Evolutionary conservation across 805 yeast species (phyloP).

Genomic region (Ogataea salicorniae): DNA sequence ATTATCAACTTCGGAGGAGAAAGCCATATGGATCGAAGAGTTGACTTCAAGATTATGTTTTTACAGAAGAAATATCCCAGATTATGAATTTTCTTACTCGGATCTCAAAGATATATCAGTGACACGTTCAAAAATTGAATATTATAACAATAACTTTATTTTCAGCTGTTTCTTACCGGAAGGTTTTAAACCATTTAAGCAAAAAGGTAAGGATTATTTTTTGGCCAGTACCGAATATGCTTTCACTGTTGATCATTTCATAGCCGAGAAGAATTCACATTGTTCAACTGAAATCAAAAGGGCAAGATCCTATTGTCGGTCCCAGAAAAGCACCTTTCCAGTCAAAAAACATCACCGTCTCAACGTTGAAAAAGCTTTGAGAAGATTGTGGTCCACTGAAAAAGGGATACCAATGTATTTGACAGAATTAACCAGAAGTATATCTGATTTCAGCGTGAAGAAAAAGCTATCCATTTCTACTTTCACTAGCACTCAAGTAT

Average conservation of each 20-base stretch:
- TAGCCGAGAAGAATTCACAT: conserved; percentile 5
- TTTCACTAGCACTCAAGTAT: background rate
- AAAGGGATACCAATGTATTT: conserved; percentile 9
- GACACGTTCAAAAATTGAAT: background rate
- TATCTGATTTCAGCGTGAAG: conserved; percentile 15
- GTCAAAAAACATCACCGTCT: conserved; percentile 18
- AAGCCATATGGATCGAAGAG: conserved; percentile 36
- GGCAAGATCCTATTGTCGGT: background rate
- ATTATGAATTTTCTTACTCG: conserved; percentile 25
- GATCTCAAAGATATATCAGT: conserved; percentile 11
- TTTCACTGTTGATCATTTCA: conserved; percentile 13
- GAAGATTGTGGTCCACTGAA: conserved; percentile 28
- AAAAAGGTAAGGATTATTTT: background rate
- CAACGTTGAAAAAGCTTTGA: conserved; percentile 18
- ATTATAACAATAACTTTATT: conserved; percentile 6
- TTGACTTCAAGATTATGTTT: conserved; percentile 4
- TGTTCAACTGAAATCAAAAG: conserved; percentile 4
- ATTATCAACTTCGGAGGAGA: conserved; percentile 31
- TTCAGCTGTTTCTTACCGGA: conserved; percentile 13
- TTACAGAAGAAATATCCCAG: conserved; percentile 30
- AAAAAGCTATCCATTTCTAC: conserved; percentile 16
- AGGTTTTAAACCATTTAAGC: conserved; percentile 7
- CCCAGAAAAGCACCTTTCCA: background rate
- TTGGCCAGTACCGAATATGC: conserved; percentile 15
- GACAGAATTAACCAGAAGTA: conserved; percentile 12